Base-by-base conservation (phyloP, 345 rosid species). In the Nasturtium officinale region DNA sequence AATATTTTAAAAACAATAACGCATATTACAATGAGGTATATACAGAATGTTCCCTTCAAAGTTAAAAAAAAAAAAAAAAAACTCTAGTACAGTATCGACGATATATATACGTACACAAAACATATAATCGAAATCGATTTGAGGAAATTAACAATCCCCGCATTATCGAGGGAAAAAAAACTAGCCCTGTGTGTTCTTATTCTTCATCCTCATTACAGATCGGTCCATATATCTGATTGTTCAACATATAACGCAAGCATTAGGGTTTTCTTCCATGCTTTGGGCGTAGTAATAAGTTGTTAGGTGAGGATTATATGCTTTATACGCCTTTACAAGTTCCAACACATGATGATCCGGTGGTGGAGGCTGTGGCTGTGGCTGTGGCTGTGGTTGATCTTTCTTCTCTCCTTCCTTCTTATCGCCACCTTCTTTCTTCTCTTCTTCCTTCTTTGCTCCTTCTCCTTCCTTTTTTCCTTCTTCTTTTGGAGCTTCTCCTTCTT, bases 191-290 rank as follows among this genome's bases (percentile, higher is more conserved):
- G n/a, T n/a, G n/a, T n/a, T n/a, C n/a, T n/a, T n/a, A 65, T 65
- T 74, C 50, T 46, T 20, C 58, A 35, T 53, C 67, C 68, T 61
- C 60, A 46, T 45, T 62, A 55, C 29, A 54, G 70, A 54, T 62
- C 52, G 74, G 51, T 33, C 59, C 61, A 67, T 40, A 59, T 18
- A 30, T 37, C 13, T 11, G 7, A 3, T 55, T 71, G 25, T 45
- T 63, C 61, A 46, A 64, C 54, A 68, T n/a, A 94, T 90, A 64
- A 80, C 89, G 77, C 97, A 94, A 52, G 95, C 98, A 77, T 89
- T 94, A 73, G 98, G 97, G 62, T 90, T 87, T 87, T 94, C 98
- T 58, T 94, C 98, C 42, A 89, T 87, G 82, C 96, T 94, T 42
- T 84, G 98, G 18, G 77, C 91, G 77, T 89, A 77, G 81, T 90